These are phyloP conservation scores for Gillenia trifoliata DNA, from an alignment of 306 rosid genomes.

Conservation along the genomic window DNA sequence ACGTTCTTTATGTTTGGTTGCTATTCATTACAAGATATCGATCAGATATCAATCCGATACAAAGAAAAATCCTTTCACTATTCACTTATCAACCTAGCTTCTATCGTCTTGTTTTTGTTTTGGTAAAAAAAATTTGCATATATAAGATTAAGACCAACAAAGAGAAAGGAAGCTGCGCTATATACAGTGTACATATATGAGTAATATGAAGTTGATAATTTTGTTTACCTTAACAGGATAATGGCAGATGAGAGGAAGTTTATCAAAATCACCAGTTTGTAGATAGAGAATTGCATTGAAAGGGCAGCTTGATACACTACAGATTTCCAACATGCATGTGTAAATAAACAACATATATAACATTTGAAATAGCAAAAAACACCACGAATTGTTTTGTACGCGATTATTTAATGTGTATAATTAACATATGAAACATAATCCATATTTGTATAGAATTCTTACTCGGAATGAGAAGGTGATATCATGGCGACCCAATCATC, in stretches of 20 bases:
- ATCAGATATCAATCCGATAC: not conserved
- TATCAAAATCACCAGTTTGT: conserved; percentile 71
- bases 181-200: no score
- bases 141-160: no score
- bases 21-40: not conserved
- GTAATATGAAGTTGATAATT: no score
- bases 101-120: not conserved
- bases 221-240: conserved; percentile 79
- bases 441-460: conserved; percentile 13
- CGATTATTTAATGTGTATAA: not conserved
- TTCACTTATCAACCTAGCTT: no score
- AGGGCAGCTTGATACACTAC: conserved; percentile 50
- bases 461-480: conserved; percentile 72
- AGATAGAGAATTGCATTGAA: conserved; percentile 18
- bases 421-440: not conserved
- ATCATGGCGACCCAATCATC: conserved; percentile 83
- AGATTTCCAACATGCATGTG: not conserved
- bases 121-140: no score
- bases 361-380: not conserved
- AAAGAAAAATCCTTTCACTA: no score
- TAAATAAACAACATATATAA: not conserved
- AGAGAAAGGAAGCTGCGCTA: no score
- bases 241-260: conserved; percentile 90
- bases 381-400: not conserved
- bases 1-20: not conserved